Evolutionary conservation across 257 asterid species (phyloP), one percentile per base, ranked within the genome.

Genomic region (Solanum chmielewskii): DNA sequence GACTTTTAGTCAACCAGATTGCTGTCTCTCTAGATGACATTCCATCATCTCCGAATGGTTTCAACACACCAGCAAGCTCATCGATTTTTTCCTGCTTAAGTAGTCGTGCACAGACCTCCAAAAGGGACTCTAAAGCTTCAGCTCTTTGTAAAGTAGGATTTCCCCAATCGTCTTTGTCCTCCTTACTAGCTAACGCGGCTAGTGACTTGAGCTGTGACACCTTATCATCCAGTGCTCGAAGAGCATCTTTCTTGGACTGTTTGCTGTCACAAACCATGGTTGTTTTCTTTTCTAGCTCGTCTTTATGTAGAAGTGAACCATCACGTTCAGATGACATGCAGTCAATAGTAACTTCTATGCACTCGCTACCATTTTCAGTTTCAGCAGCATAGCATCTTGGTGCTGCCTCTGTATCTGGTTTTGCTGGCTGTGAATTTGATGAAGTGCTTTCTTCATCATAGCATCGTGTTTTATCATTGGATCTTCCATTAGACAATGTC

Each of bases 11-110:
- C 87, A 97, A 91, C 98, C 98, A 97, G 86, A 97, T 97, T 31
- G 99, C 98, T 7, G 99, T 97, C 87, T 95, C 98, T 89, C 99
- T 89, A 0, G 99, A 97, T 3, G 99, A 97, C 14, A 97, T 98
- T 1, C 89, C 83, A 21, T 95, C 99, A 74, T 95, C 97, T 3
- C 99, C 95, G 64, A 97, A 97, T 14, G 99, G 98, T 77, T 94
- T 95, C 13, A 97, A 89, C 90, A 97, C 96, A 9, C 96, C 98
- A 9, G 95, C 90, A 13, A 95, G 96, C 93, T 97, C 99, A 6
- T 96, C 98, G 16, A 94, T 92, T 74, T 97, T 97, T 86, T 96
- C 94, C 90, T 95, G 98, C 91, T 95, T 95, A 69, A 97, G 96
- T 88, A 97, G 87, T 8, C 93, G 90, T 0, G 98, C 97, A 82